Evolutionary conservation across 257 asterid genomes (phyloP), one percentile per base, ranked within the genome.

Genomic region (Echites panduratus): DNA sequence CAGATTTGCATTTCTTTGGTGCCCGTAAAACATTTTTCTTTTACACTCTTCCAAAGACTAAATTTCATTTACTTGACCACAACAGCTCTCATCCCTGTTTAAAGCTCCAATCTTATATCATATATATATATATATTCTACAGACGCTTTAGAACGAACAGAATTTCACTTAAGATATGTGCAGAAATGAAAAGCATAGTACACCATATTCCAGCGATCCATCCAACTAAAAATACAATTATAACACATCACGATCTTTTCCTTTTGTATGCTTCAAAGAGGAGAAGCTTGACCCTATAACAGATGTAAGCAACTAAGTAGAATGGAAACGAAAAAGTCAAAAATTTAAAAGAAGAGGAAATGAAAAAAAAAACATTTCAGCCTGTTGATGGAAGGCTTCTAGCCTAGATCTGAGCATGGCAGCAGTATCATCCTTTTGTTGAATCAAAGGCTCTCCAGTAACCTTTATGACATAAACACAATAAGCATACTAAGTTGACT

Each of bases 331-430:
- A 5, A 41, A 19, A 29, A 16, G 4, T n/a, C 27, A 10, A 24
- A 35, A 68, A 16, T 26, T 4, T 12, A 20, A 44, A 66, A 17
- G 40, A 66, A 17, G 40, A 50, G 16, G 7, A 40, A 47, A 43
- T 9, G 10, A 17, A 26, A 49, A 32, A 9, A 29, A 47, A 79
- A 94, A 96, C 73, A 96, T 96, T 78, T 89, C 87, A 77, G 98
- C 91, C 85, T 91, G 97, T 83, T 78, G 82, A 74, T 94, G 98
- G 76, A 94, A 94, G 68, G 96, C 89, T 43, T 91, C 97, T 56
- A 94, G 96, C 86, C 98, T 89, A 19, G 97, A 94, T 81, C 88
- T 94, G 68, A 94, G 93, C 61, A 94, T 97, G 77, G 87, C 96
- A 64, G 91, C 85, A 53, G 98, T 94, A 66, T 94, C 98, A 73